These are phyloP conservation scores for Hordeum vulgare DNA, from an alignment of 176 grass and related monocot genomes.

Conservation along the genomic window DNA sequence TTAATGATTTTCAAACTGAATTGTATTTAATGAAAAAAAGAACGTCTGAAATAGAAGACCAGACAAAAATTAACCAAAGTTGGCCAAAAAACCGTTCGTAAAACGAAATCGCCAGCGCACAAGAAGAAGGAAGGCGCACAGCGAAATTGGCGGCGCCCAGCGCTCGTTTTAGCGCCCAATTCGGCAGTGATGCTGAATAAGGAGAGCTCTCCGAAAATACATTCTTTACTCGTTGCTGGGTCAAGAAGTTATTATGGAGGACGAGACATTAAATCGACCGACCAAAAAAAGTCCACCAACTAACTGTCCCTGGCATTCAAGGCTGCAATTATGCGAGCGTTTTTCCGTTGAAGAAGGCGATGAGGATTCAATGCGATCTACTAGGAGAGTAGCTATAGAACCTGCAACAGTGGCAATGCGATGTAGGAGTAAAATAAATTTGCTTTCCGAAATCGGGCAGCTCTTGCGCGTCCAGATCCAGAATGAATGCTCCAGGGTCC, in stretches of 20 bases:
- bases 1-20: no score
- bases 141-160: no score
- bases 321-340: conserved; percentile 34
- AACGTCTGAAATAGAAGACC: no score
- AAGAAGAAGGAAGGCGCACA: no score
- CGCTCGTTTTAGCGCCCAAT: no score
- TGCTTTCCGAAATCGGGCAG: conserved; percentile 29
- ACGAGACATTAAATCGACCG: not conserved
- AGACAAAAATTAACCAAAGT: no score
- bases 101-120: no score
- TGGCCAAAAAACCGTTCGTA: no score
- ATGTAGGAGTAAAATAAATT: not conserved
- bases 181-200: no score
- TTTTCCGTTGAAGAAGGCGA: conserved; percentile 11
- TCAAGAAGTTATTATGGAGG: not conserved
- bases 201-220: not conserved
- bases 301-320: conserved; percentile 28
- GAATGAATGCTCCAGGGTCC: not conserved
- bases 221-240: conserved; percentile 6
- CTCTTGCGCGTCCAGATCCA: conserved; percentile 8
- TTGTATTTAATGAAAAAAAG: no score
- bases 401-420: not conserved
- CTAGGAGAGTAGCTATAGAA: not conserved
- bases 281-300: conserved; percentile 15
- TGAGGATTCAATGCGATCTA: conserved; percentile 10